Evolutionary conservation across 495 filamentous ascomycete genomes (phyloP).

Genomic region (Jackrogersella minutella): DNA sequence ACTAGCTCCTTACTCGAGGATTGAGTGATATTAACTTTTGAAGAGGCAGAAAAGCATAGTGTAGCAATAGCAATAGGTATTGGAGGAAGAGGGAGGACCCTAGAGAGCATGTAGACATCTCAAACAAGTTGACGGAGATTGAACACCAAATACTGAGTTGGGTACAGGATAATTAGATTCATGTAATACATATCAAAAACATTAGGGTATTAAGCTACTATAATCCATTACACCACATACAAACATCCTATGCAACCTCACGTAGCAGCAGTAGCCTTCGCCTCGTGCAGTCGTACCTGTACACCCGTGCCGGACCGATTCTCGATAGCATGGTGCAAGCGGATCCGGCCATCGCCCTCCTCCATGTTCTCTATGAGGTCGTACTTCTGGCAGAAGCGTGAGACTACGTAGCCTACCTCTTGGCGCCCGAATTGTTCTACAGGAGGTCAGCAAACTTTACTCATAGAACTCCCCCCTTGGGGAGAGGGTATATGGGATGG

Average conservation of each 20-base stretch:
- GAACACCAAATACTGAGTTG: background rate
- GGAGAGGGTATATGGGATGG: background rate
- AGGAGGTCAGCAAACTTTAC: slow-evolving; percentile 9
- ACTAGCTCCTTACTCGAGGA: no score
- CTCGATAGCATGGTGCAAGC: slow-evolving; percentile 57
- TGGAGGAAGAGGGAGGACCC: background rate
- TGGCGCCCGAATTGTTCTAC: slow-evolving; percentile 56
- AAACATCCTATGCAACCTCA: background rate
- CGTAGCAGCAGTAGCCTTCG: slow-evolving; percentile 8
- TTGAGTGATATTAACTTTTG: background rate
- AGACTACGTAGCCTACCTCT: slow-evolving; percentile 53
- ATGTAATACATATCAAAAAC: slow-evolving; percentile 3
- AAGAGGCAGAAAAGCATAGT: background rate
- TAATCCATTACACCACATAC: background rate
- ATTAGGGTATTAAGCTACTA: slow-evolving; percentile 17
- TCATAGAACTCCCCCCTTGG: background rate
- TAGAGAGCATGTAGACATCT: background rate
- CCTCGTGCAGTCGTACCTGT: slow-evolving; percentile 48
- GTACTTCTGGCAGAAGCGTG: slow-evolving; percentile 56
- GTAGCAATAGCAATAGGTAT: background rate
- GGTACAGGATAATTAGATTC: background rate
- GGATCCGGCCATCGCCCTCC: slow-evolving; percentile 42
- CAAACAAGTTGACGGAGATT: no score
- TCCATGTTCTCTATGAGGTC: slow-evolving; percentile 52
- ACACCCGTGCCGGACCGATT: slow-evolving; percentile 58